Evolutionary conservation across 805 yeast species (phyloP).

Genomic region (Candida vaughaniae): DNA sequence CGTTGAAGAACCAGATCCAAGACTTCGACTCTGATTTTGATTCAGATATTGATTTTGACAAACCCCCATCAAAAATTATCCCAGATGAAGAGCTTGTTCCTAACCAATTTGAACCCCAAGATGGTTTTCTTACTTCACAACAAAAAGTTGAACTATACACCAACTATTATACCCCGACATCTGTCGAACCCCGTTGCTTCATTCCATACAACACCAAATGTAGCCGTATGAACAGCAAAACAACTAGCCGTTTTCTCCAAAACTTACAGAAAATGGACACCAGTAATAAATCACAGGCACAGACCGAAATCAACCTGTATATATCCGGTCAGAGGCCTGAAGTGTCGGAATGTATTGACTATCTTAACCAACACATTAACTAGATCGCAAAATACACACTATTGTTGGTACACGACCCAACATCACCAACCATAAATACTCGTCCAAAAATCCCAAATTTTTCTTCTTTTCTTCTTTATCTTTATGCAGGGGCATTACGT

Average conservation of each 20-base stretch:
- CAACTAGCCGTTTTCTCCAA: slow-evolving; percentile 7
- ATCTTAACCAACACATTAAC: no score
- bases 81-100: slow-evolving; percentile 20
- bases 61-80: neutral
- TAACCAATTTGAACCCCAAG: slow-evolving; percentile 21
- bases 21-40: neutral
- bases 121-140: slow-evolving; percentile 40
- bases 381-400: no score
- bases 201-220: slow-evolving; percentile 19
- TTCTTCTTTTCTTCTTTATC: slow-evolving; percentile 48
- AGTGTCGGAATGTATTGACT: no score
- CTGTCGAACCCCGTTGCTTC: slow-evolving; percentile 14
- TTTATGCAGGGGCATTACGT: slow-evolving; percentile 99
- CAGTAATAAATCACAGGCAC: slow-evolving; percentile 1
- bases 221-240: slow-evolving; percentile 4
- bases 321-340: no score
- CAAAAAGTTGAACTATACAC: slow-evolving; percentile 43
- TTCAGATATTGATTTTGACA: slow-evolving; percentile 1
- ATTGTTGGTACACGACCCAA: no score
- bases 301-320: slow-evolving; percentile 1
- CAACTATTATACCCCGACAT: slow-evolving; percentile 28
- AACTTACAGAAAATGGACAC: slow-evolving; percentile 4
- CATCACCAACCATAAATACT: slow-evolving; percentile 6
- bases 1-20: neutral
- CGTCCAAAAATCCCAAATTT: neutral